Conservation (phyloP, 2,329 filamentous ascomycete genomes). For the Aureobasidium uvarum region DNA sequence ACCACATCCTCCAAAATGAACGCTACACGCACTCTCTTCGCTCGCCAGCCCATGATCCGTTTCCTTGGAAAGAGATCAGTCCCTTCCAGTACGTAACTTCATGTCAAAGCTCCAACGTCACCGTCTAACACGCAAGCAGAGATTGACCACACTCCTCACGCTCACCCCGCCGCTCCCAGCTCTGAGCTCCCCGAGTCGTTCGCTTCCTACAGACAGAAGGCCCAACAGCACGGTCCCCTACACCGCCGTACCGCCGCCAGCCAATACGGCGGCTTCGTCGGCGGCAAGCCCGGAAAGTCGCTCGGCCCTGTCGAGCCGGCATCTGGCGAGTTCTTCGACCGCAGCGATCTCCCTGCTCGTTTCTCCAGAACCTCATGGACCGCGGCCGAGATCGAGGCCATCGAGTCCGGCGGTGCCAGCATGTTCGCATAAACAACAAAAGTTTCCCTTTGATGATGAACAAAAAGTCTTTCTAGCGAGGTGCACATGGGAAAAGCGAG, state of each 20-base stretch:
- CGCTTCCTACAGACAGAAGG: conserved; percentile 73
- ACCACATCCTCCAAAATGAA: conserved; percentile 41
- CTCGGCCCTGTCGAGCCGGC: conserved; percentile 71
- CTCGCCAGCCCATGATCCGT: conserved; percentile 52
- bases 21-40: conserved; percentile 47
- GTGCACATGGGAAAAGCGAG: conserved; percentile 16
- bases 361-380: conserved; percentile 76
- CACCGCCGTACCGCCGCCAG: conserved; percentile 26
- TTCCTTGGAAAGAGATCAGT: conserved; percentile 52
- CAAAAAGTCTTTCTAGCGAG: conserved; percentile 19
- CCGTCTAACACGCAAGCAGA: conserved; percentile 47
- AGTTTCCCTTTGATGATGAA: background rate
- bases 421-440: conserved; percentile 49
- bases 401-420: conserved; percentile 88
- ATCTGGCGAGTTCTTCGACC: conserved; percentile 79
- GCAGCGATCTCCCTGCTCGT: conserved; percentile 78
- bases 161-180: conserved; percentile 69
- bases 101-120: background rate
- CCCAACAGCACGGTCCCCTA: conserved; percentile 74
- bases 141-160: conserved; percentile 69
- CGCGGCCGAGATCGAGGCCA: conserved; percentile 85
- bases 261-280: conserved; percentile 47
- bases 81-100: conserved; percentile 43
- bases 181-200: conserved; percentile 66
- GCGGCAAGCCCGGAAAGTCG: conserved; percentile 63